Evolutionary conservation across 345 rosid genomes (phyloP), one percentile per base, ranked within the genome.

Genomic region (Carallia brachiata): DNA sequence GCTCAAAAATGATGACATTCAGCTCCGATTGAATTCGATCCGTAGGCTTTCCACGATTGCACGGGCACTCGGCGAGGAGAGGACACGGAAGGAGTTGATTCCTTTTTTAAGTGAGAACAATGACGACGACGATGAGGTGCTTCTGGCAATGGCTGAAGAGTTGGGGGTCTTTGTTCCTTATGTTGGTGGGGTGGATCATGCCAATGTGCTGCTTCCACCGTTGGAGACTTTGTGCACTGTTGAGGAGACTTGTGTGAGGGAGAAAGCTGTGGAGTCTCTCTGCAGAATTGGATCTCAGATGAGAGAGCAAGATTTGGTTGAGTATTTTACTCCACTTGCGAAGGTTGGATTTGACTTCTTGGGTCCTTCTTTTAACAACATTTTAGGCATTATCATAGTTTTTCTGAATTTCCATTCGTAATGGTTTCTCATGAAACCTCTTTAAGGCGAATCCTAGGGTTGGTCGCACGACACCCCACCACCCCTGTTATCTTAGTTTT

Each of bases 121-220:
- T 74, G 98, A 94, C 3, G 97, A 94, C 37, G 97, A 94, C 23
- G 96, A 94, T n/a, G 98, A 94, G 85, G 98, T 94, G 36, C 97
- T 91, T 75, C 97, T 89, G 74, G 97, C 97, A 5, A 87, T 91
- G 90, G 93, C 98, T 7, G 98, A 88, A 68, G 97, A 91, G 71
- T 44, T 94, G 71, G 95, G 98, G 2, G 95, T 90, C 65, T 94
- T 94, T 71, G 86, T 94, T 65, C 97, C 96, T 0, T 94, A 82
- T 70, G 96, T 94, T 5, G 98, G 98, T 58, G 98, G 98, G 23
- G 84, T 90, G 55, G 97, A 91, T 73, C 81, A 89, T 73, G 95
- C 93, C 15, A 84, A 81, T 78, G 88, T 86, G 70, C 76, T 94
- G 76, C 85, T 89, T 7, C 83, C 96, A 16, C 98, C 98, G 6